phyloP scores from a whole-genome alignment of 176 grass and related monocot species.

The Secale cereale region DNA sequence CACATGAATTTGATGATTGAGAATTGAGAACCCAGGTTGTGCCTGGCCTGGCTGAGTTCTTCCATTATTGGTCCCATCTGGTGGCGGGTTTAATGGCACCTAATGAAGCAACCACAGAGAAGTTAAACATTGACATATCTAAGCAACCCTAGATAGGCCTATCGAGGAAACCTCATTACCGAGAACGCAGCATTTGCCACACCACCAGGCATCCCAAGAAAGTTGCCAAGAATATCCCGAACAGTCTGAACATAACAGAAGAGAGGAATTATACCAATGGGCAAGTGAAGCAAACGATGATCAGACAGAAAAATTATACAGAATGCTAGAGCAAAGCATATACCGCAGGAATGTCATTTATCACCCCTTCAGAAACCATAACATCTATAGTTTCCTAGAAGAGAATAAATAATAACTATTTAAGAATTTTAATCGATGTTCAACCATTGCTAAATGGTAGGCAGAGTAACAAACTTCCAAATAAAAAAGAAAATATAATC shows the following conservation, averaged over 20 bases:
- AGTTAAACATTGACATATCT: conserved; percentile 1
- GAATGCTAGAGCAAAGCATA: conserved; percentile 18
- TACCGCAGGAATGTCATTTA: conserved; percentile 25
- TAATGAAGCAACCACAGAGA: conserved; percentile 38
- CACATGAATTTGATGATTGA: conserved; percentile 76
- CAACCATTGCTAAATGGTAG: conserved; percentile 1
- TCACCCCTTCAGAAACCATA: conserved; percentile 9
- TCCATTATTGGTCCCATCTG: conserved; percentile 58
- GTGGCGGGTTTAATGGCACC: conserved; percentile 42
- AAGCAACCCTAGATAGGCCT: not conserved
- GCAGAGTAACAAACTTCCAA: not conserved
- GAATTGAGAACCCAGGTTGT: conserved; percentile 60
- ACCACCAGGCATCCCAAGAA: conserved; percentile 55
- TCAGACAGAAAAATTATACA: conserved; percentile 12
- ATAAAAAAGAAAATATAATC: not conserved
- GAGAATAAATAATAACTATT: not conserved
- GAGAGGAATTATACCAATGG: not conserved
- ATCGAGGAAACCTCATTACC: conserved; percentile 28
- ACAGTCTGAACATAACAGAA: conserved; percentile 56
- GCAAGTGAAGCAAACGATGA: not conserved
- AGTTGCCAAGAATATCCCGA: conserved; percentile 67
- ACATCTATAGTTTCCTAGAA: conserved; percentile 34
- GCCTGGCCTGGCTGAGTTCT: conserved; percentile 43
- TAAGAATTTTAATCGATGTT: not conserved
- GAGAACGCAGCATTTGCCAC: conserved; percentile 42